Evolutionary conservation across 1,284 basidiomycete genomes (phyloP).

Genomic region (Heterobasidion occidentale): DNA sequence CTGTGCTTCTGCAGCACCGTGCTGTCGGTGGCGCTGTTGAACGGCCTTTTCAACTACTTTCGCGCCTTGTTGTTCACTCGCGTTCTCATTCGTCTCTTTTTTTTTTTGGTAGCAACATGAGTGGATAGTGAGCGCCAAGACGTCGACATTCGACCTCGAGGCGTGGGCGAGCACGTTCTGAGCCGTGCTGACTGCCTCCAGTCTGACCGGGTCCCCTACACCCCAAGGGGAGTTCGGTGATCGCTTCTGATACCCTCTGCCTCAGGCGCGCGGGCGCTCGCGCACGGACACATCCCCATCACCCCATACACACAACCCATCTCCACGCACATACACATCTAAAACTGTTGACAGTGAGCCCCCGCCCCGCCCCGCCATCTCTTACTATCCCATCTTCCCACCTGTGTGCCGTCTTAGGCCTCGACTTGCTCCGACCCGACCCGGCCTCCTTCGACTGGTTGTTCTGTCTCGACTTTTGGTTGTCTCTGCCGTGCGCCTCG

Average conservation of each 20-base stretch:
- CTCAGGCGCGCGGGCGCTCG: too few species aligned
- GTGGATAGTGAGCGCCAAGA: conserved; percentile 47
- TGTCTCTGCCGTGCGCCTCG: background rate
- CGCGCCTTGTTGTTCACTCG: background rate
- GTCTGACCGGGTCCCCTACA: too few species aligned
- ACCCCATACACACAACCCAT: too few species aligned
- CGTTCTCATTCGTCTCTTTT: background rate
- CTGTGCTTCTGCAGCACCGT: background rate
- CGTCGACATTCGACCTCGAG: conserved; percentile 46
- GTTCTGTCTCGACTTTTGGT: background rate
- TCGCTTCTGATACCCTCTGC: too few species aligned
- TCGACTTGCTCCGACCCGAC: background rate
- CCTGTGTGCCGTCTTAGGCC: background rate
- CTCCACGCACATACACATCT: too few species aligned
- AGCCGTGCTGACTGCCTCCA: conserved; percentile 3
- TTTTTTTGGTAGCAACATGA: conserved; percentile 24
- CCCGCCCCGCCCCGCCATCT: too few species aligned
- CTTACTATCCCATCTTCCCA: too few species aligned
- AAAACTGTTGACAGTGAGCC: too few species aligned
- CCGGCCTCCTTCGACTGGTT: background rate
- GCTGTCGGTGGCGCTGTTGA: background rate
- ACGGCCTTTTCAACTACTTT: background rate
- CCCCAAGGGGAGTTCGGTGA: too few species aligned
- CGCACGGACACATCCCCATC: too few species aligned
- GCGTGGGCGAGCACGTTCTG: conserved; percentile 57